phyloP scores from a whole-genome alignment of 805 yeast species.

The Candida hungchunana region DNA sequence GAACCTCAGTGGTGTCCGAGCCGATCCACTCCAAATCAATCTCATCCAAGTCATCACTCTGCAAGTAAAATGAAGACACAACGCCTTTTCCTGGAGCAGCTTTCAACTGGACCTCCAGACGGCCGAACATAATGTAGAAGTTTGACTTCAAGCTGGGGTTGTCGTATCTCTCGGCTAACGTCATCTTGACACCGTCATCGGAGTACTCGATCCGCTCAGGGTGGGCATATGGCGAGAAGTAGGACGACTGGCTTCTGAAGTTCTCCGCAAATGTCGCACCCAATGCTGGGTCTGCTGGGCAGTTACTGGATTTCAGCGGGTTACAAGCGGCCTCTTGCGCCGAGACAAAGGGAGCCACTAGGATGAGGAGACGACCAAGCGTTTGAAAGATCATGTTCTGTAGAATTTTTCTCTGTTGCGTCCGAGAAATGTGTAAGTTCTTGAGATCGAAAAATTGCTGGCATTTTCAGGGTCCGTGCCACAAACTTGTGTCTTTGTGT shows the following conservation, averaged over 20 bases:
- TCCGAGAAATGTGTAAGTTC: too few species aligned
- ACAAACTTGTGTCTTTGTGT: too few species aligned
- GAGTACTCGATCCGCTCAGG: constrained; percentile 42
- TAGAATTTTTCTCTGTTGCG: background rate
- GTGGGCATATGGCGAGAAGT: constrained; percentile 39
- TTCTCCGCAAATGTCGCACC: constrained; percentile 49
- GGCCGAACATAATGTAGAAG: constrained; percentile 87
- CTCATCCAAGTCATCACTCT: constrained; percentile 84
- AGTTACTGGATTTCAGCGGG: constrained; percentile 36
- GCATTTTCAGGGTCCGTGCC: too few species aligned
- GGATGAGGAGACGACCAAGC: background rate
- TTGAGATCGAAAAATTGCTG: too few species aligned
- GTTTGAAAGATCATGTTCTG: background rate
- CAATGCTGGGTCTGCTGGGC: constrained; percentile 56
- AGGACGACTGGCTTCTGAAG: constrained; percentile 44
- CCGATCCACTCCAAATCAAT: constrained; percentile 89
- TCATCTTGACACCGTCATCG: constrained; percentile 58
- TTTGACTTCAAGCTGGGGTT: constrained; percentile 76
- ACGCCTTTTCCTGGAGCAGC: constrained; percentile 79
- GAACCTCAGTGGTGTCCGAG: constrained; percentile 68
- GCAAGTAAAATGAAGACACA: constrained; percentile 75
- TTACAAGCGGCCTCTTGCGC: constrained; percentile 34
- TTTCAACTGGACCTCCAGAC: constrained; percentile 63
- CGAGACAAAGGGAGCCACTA: constrained; percentile 6
- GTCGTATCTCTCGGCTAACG: constrained; percentile 59